Percentiles rank a stretch among this genome's conserved stretches.
Evolutionary conservation across 2,329 filamentous ascomycete species (phyloP).

Genomic region (Trichoderma guizhouense): DNA sequence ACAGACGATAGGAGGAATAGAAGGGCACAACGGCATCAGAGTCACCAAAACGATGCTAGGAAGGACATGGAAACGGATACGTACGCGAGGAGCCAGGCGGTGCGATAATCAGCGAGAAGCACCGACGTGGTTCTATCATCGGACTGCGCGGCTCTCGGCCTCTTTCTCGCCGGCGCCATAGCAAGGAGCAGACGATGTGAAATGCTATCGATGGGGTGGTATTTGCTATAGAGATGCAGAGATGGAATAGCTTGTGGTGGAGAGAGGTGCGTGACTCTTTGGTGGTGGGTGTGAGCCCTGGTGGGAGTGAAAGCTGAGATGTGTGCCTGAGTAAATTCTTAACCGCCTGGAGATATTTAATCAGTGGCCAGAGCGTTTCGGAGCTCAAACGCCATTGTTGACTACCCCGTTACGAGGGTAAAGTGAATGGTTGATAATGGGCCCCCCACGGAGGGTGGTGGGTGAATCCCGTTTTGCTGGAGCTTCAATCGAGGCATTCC

Average conservation of each 20-base stretch:
- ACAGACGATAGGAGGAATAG: not conserved
- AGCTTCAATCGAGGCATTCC: not conserved
- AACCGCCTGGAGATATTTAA: not conserved
- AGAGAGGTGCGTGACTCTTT: not conserved
- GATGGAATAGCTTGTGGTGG: not conserved
- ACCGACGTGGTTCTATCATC: slow-evolving; percentile 23
- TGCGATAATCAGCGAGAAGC: slow-evolving; percentile 32
- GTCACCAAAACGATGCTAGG: not conserved
- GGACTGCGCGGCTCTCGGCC: slow-evolving; percentile 21
- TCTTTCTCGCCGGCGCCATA: slow-evolving; percentile 29
- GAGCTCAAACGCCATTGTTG: not conserved
- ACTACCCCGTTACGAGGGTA: not conserved
- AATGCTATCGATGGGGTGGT: not conserved
- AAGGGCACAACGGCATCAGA: not conserved
- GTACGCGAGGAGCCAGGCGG: slow-evolving; percentile 35
- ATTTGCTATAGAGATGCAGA: not conserved
- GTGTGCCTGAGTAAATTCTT: not conserved
- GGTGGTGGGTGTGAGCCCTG: not conserved
- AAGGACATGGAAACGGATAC: slow-evolving; percentile 2
- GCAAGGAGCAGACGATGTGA: not conserved
- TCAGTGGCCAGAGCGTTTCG: not conserved
- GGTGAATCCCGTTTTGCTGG: not conserved
- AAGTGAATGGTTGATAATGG: slow-evolving; percentile 13
- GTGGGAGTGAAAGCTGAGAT: not conserved
- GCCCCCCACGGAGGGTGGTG: not conserved